Conservation (phyloP, 805 yeast species). For the Metschnikowia drakensbergensis region DNA sequence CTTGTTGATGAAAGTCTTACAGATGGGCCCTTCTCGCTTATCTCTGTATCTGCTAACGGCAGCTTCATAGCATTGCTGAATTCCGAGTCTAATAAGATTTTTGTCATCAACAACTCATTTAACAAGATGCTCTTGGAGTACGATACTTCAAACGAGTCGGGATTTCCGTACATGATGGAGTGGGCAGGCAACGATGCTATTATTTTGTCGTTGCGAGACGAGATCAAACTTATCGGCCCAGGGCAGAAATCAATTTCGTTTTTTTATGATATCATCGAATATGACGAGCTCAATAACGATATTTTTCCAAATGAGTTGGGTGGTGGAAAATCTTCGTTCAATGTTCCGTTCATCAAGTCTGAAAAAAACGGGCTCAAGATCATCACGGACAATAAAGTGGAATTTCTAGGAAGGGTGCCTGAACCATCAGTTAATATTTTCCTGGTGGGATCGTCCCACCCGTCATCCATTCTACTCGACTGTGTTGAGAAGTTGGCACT, state of each 20-base stretch:
- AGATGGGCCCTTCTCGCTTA: conserved; percentile 46
- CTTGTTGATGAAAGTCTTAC: conserved; percentile 37
- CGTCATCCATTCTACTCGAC: conserved; percentile 79
- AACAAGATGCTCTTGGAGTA: conserved; percentile 42
- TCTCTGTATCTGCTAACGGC: conserved; percentile 51
- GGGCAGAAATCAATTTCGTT: conserved; percentile 54
- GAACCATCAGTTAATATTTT: conserved; percentile 57
- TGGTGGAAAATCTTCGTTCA: conserved; percentile 22
- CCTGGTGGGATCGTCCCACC: conserved; percentile 77
- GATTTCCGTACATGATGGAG: conserved; percentile 45
- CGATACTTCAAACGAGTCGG: conserved; percentile 37
- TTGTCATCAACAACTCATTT: conserved; percentile 48
- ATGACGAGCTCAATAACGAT: conserved; percentile 30
- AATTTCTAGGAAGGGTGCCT: conserved; percentile 62
- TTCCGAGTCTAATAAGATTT: conserved; percentile 37
- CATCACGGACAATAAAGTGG: conserved; percentile 53
- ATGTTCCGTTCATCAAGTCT: conserved; percentile 43
- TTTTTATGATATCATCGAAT: conserved; percentile 38
- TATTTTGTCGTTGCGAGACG: conserved; percentile 58
- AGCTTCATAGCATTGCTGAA: conserved; percentile 51
- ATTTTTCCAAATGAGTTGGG: conserved; percentile 13
- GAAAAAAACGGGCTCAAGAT: conserved; percentile 70
- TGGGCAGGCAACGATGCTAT: conserved; percentile 92
- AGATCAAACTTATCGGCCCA: conserved; percentile 69
- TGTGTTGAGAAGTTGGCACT: conserved; percentile 57